Conservation (phyloP, 202 grass and related monocot genomes). For the Saccharum hybrid region DNA sequence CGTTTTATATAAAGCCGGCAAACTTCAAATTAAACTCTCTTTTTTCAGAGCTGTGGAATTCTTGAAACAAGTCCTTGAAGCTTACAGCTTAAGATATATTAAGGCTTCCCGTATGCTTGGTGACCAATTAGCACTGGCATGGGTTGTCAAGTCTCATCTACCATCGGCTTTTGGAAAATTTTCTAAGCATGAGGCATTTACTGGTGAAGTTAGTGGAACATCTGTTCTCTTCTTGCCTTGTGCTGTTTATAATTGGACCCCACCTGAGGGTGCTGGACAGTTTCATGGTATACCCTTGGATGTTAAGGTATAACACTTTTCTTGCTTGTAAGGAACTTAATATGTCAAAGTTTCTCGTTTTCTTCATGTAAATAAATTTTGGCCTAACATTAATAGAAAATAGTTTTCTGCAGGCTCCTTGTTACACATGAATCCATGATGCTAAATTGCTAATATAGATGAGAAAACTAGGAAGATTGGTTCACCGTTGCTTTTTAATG, state of each 20-base stretch:
- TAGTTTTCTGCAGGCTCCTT: not conserved
- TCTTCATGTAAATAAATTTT: slow-evolving; percentile 20
- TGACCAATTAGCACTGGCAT: slow-evolving; percentile 83
- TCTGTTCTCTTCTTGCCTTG: slow-evolving; percentile 89
- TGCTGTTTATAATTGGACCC: slow-evolving; percentile 93
- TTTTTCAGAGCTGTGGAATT: slow-evolving; percentile 59
- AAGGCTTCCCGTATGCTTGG: slow-evolving; percentile 82
- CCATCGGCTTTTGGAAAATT: slow-evolving; percentile 62
- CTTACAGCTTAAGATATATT: slow-evolving; percentile 70
- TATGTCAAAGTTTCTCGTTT: slow-evolving; percentile 16
- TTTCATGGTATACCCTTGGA: slow-evolving; percentile 98
- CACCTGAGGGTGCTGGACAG: slow-evolving; percentile 88
- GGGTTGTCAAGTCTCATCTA: slow-evolving; percentile 79
- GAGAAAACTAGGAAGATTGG: not conserved
- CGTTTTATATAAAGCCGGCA: not conserved
- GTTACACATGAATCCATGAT: not conserved
- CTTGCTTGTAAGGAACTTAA: slow-evolving; percentile 10
- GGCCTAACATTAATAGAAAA: slow-evolving; percentile 8
- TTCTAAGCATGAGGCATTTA: slow-evolving; percentile 74
- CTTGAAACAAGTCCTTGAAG: slow-evolving; percentile 77
- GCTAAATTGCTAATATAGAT: not conserved
- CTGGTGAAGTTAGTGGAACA: slow-evolving; percentile 69
- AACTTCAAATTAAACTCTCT: slow-evolving; percentile 4
- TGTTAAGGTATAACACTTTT: slow-evolving; percentile 72
- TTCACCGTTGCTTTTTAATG: slow-evolving; percentile 2